Percentiles rank a stretch among this genome's conserved stretches.
Conservation (phyloP, 2,329 filamentous ascomycete species). For the Cercospora brassicicola region DNA sequence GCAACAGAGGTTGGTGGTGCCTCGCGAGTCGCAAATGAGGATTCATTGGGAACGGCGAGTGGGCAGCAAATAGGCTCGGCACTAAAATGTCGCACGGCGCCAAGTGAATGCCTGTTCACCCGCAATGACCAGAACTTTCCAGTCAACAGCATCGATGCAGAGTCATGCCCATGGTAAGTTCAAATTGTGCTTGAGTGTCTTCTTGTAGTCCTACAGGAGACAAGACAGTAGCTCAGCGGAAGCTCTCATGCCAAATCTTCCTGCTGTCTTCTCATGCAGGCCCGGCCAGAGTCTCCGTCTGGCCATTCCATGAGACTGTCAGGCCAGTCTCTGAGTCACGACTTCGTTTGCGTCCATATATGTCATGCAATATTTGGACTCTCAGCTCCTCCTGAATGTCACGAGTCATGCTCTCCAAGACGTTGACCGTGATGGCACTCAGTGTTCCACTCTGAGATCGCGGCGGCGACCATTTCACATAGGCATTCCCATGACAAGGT, state of each 20-base stretch:
- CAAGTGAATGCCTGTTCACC: neutral
- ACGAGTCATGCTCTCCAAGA: neutral
- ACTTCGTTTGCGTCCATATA: neutral
- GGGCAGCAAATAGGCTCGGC: neutral
- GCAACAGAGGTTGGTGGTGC: neutral
- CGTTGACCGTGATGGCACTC: neutral
- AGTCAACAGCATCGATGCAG: neutral
- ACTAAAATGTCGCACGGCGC: neutral
- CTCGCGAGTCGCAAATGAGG: neutral
- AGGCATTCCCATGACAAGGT: slow-evolving; percentile 7
- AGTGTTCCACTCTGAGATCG: neutral
- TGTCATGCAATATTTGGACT: neutral
- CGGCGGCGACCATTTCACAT: slow-evolving; percentile 4
- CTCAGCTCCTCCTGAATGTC: neutral
- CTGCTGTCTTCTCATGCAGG: neutral
- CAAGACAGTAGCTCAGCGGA: neutral
- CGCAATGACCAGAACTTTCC: neutral
- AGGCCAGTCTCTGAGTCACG: neutral
- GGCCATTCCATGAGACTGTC: neutral
- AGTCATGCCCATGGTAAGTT: neutral
- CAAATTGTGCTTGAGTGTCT: neutral
- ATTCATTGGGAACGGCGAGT: neutral
- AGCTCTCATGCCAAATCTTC: neutral
- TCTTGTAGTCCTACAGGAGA: neutral
- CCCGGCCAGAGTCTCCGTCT: neutral